Evolutionary conservation across 1,284 basidiomycete species (phyloP), one percentile per base, ranked within the genome.

Genomic region (Coriolopsis trogii): DNA sequence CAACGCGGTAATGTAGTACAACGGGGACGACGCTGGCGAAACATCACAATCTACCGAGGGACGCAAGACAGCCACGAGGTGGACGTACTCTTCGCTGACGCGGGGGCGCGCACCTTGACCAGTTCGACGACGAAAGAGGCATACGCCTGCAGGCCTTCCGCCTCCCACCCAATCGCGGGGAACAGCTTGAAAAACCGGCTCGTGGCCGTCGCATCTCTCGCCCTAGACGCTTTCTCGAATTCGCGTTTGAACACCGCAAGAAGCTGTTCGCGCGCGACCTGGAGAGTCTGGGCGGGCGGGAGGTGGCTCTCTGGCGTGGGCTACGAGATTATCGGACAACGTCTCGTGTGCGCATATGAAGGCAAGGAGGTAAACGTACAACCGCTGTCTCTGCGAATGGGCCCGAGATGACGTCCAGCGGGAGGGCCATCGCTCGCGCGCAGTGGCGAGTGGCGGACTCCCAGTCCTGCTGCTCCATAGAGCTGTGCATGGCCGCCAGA

Each of bases 111-210:
- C 1, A 87, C 81, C 49, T 89, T 84, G 45, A 99, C 93, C 38
- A 99, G 82, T 53, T 92, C 89, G 4, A 95, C 85, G 3, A 98
- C 94, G 71, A 98, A 99, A 15, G 87, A 81, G 0, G 93, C 91
- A 72, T 99, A 99, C 1, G 89, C 91, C 55, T 91, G 85, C n/a
- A 99, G 77, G 0, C 97, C 97, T 68, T 96, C 92, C n/a, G 80
- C 75, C 67, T 93, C 88, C 82, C 85, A 90, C 13, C 94, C 93
- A 44, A 99, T 93, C 1, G 87, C 87, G 2, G 97, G 96, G 71
- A 99, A 98, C 2, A 99, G 78, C 67, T 97, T 95, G 79, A 99
- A 98, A 73, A 93, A 99, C 6, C 95, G 84, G 59, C 88, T 95
- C 2, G 94, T 97, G 13, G 89, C 87, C 20, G 87, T 87, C 41